A percentile compares a stretch with the other conserved stretches of the same genome.
Conservation (phyloP, 106 monocot species). For the Allium sativum region DNA sequence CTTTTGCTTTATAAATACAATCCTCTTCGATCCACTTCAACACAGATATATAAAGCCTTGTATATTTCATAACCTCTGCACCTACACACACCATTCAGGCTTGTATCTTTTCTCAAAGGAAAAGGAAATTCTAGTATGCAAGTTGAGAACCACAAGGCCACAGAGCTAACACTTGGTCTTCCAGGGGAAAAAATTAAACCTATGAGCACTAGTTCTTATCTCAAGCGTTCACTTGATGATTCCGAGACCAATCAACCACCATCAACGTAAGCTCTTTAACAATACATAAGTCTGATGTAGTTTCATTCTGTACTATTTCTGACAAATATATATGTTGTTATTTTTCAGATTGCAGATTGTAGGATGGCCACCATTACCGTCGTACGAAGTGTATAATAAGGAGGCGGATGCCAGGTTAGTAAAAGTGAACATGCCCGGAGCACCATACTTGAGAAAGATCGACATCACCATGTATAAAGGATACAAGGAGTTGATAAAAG, state of each 20-base stretch:
- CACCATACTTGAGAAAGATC: slow-evolving; percentile 80
- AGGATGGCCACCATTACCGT: slow-evolving; percentile 77
- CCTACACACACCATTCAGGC: no score
- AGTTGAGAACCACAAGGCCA: slow-evolving; percentile 29
- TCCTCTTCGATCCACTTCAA: background rate
- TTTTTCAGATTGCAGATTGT: slow-evolving; percentile 59
- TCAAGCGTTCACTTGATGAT: slow-evolving; percentile 4
- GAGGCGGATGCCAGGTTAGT: slow-evolving; percentile 32
- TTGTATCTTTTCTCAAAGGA: background rate
- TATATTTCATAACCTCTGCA: no score
- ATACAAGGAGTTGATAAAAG: slow-evolving; percentile 56
- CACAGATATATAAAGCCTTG: background rate
- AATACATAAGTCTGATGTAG: background rate
- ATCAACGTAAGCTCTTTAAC: background rate
- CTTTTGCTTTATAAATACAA: background rate
- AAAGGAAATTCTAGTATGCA: background rate
- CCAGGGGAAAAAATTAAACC: slow-evolving; percentile 2
- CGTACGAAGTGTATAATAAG: slow-evolving; percentile 16
- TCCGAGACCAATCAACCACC: background rate
- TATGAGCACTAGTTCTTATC: background rate
- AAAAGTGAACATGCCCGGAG: slow-evolving; percentile 93
- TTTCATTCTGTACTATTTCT: no score
- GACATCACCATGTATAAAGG: slow-evolving; percentile 56
- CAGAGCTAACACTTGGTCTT: slow-evolving; percentile 33
- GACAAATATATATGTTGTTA: background rate